Evolutionary conservation across 306 rosid species (phyloP), one percentile per base, ranked within the genome.

Genomic region (peach (Prunus persica)): DNA sequence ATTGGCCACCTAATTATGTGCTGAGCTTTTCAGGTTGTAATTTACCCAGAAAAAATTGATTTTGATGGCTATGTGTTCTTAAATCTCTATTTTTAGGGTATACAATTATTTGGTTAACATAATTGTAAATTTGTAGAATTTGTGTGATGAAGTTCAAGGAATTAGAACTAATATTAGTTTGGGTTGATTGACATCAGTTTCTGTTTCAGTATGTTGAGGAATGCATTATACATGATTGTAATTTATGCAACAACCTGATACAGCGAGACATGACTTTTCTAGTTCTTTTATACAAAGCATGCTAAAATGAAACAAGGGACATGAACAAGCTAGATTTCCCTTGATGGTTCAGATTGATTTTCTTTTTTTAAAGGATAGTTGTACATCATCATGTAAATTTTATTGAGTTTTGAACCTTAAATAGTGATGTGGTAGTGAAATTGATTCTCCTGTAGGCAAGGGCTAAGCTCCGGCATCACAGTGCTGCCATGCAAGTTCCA

Each of bases 401-500:
- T 41, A 20, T 24, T 67, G 12, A 28, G 18, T 38, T 28, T 54
- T 41, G 22, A 54, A n/a, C 20, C 19, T 71, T 60, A 65, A 58
- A 10, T 34, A 16, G 6, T 56, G 67, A 13, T 28, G 38, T 68
- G 67, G 45, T 67, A 65, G 77, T 74, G 28, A 47, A 34, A 58
- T 83, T 78, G 78, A 58, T 75, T 88, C 71, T 82, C 70, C 76
- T 87, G 72, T 82, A 95, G 99, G 93, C 97, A 78, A 85, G 99
- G 87, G 80, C 97, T 69, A 95, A 92, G 85, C 99, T 95, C 69
- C 93, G 97, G 67, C 99, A 95, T 87, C 92, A 95, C 75, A 91
- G 92, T 87, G 99, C 99, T 78, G 99, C 97, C 41, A 43, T 95
- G 66, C 99, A 95, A 88, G 93, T 95, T 75, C 99, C 99, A 15